phyloP scores from a whole-genome alignment of 106 monocot genomes.

The Amphibolis antarctica region DNA sequence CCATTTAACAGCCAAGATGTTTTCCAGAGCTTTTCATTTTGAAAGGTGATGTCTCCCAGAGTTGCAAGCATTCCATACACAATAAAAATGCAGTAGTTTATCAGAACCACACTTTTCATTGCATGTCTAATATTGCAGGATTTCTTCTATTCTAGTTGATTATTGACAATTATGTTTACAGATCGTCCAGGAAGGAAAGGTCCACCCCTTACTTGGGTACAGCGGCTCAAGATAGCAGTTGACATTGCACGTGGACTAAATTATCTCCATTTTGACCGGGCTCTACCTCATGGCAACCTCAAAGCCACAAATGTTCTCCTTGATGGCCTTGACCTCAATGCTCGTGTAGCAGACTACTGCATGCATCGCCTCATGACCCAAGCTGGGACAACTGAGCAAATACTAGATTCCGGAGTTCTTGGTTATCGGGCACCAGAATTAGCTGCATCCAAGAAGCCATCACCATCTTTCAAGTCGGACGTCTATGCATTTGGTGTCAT shows the following conservation, averaged over 20 bases:
- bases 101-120: too few relatives aligned
- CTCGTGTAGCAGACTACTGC: constrained; percentile 56
- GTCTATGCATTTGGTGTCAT: constrained; percentile 79
- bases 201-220: constrained; percentile 37
- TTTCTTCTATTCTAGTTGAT: too few relatives aligned
- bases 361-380: constrained; percentile 61
- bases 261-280: constrained; percentile 53
- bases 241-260: constrained; percentile 49
- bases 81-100: too few relatives aligned
- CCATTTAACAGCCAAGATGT: too few relatives aligned
- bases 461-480: constrained; percentile 69
- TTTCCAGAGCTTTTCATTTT: too few relatives aligned
- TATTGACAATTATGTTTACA: too few relatives aligned
- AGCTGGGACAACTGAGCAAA: constrained; percentile 74
- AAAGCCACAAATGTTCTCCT: constrained; percentile 61
- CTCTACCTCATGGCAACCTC: constrained; percentile 82
- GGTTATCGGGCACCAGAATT: constrained; percentile 82
- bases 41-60: too few relatives aligned
- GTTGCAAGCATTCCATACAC: too few relatives aligned
- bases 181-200: constrained; percentile 14
- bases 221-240: constrained; percentile 38
- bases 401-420: constrained; percentile 68
- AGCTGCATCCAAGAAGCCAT: constrained; percentile 56
- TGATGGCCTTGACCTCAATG: constrained; percentile 17
- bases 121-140: too few relatives aligned